Base-by-base conservation (phyloP, 2,329 filamentous ascomycete species). In the Clonostachys sp. region DNA sequence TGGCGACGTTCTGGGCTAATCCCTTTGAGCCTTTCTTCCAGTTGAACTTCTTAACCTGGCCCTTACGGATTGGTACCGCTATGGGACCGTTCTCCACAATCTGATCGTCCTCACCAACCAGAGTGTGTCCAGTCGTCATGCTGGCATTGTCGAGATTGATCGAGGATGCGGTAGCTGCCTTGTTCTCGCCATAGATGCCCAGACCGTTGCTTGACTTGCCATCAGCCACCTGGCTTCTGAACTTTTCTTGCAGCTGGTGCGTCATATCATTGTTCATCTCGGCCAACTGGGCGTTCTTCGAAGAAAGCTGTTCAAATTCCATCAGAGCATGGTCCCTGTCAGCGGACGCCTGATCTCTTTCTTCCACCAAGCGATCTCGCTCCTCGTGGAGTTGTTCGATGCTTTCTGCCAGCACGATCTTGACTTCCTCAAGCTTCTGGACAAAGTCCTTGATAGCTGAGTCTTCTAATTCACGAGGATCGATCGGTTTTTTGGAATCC, bases 21-120 rank as follows among this genome's bases (percentile, higher is more conserved):
- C 89, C 91, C 68, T 95, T 92, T 38, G 89, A 89, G 38, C 91
- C 91, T 74, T 95, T 96, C 78, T 96, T 96, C 91, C 94, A 97
- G 71, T 96, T 96, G 71, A 96, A 96, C 66, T 96, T 97, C 73
- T 91, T 95, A 46, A 87, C 84, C 62, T 96, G 91, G 33, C 88
- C 91, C 71, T 96, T 97, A 58, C 91, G 84, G 52, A 97, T 95
- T 58, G 94, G 95, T 51, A 97, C 88, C 34, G 97, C 88, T 51
- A 95, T 94, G n/a, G 94, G 91, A 3, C 89, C 87, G 30, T 83
- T 76, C 52, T 83, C 79, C n/a, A 83, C 65, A 48, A 82, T 75
- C 0, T 75, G 76, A 39, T 94, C 90, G 42, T 88, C 86, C 10
- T 47, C 50, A 13, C 78, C 74, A 45, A 86, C 73, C 56, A 84